Evolutionary conservation across 2,329 filamentous ascomycete genomes (phyloP).

Genomic region (Beauveria bassiana): DNA sequence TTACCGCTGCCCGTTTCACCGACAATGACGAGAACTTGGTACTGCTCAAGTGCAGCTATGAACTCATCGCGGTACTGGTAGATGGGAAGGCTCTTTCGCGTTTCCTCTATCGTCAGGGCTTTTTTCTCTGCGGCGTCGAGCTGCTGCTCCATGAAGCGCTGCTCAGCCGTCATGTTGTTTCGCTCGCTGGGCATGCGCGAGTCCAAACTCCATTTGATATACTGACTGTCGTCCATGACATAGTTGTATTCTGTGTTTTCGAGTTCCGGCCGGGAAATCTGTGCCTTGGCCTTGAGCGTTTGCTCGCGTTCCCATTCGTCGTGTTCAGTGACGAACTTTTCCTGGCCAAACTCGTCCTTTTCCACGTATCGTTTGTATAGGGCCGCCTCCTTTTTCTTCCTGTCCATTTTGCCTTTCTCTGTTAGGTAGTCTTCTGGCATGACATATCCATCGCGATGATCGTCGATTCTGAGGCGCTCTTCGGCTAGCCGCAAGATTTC

Average conservation of each 20-base stretch:
- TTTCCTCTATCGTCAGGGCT: slow-evolving; percentile 82
- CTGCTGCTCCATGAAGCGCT: slow-evolving; percentile 69
- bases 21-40: slow-evolving; percentile 85
- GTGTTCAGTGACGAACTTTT: slow-evolving; percentile 85
- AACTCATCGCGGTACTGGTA: slow-evolving; percentile 83
- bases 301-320: slow-evolving; percentile 96
- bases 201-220: slow-evolving; percentile 77
- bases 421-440: slow-evolving; percentile 95
- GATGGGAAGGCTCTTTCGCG: slow-evolving; percentile 81
- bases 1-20: slow-evolving; percentile 95
- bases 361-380: slow-evolving; percentile 89
- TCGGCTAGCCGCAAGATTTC: slow-evolving; percentile 76
- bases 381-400: slow-evolving; percentile 79
- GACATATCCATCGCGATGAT: slow-evolving; percentile 83
- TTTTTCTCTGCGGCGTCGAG: slow-evolving; percentile 85
- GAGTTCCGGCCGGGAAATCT: slow-evolving; percentile 67
- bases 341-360: slow-evolving; percentile 76
- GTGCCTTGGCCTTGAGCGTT: slow-evolving; percentile 75
- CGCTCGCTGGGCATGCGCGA: slow-evolving; percentile 64
- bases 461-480: slow-evolving; percentile 79
- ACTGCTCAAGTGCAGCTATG: slow-evolving; percentile 73
- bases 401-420: slow-evolving; percentile 82
- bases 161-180: slow-evolving; percentile 66
- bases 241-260: slow-evolving; percentile 85
- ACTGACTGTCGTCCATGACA: slow-evolving; percentile 83